A percentile compares a stretch with the other conserved stretches of the same genome.
phyloP scores from a whole-genome alignment of 805 yeast genomes.

The Sugiyamaella boreocaroliniensis region DNA sequence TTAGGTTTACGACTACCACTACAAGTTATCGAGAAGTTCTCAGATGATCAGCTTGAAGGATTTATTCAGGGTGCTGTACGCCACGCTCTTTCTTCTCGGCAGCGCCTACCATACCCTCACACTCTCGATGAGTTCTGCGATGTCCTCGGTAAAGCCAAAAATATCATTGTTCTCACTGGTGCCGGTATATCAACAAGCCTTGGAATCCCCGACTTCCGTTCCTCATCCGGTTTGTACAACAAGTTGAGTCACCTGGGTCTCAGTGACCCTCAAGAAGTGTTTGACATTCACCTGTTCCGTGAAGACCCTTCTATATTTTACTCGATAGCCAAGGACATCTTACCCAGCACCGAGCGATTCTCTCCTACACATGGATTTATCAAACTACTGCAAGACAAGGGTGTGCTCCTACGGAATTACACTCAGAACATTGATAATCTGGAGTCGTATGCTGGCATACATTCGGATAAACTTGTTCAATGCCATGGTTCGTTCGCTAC shows the following conservation, averaged over 20 bases:
- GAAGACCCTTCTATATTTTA: conserved; percentile 76
- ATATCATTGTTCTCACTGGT: conserved; percentile 73
- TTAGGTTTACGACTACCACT: conserved; percentile 51
- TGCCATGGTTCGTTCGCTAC: conserved; percentile 91
- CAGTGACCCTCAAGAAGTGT: conserved; percentile 86
- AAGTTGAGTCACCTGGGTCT: conserved; percentile 61
- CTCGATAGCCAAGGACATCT: conserved; percentile 75
- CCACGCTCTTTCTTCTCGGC: conserved; percentile 27
- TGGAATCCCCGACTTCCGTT: conserved; percentile 90
- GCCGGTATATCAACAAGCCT: conserved; percentile 88
- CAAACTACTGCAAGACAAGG: conserved; percentile 62
- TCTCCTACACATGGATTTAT: conserved; percentile 82
- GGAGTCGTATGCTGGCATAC: conserved; percentile 74
- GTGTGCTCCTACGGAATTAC: conserved; percentile 72
- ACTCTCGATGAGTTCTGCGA: conserved; percentile 54
- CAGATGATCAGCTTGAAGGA: conserved; percentile 10
- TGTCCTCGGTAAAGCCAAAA: conserved; percentile 48
- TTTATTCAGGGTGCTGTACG: conserved; percentile 12
- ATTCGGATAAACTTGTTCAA: conserved; percentile 62
- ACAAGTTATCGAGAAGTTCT: conserved; percentile 24
- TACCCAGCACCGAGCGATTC: conserved; percentile 53
- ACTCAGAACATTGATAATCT: conserved; percentile 88
- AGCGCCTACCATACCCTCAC: conserved; percentile 22
- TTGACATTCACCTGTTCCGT: conserved; percentile 63
- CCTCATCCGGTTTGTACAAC: conserved; percentile 78